phyloP scores from a whole-genome alignment of 306 rosid genomes.

The Lotus japonicus region DNA sequence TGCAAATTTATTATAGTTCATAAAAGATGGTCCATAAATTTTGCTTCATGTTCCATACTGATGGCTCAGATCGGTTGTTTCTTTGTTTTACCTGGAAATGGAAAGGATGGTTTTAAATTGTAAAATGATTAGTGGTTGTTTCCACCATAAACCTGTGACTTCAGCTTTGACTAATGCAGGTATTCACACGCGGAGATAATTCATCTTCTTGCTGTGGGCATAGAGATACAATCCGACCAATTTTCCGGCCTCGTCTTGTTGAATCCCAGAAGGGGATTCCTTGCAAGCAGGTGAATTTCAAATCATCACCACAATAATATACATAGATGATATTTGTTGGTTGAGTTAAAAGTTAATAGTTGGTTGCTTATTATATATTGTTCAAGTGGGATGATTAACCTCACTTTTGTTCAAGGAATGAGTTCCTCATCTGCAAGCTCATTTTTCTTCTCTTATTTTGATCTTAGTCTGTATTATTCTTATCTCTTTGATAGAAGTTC shows the following conservation, averaged over 20 bases:
- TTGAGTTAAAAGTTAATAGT: background rate
- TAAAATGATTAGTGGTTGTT: constrained; percentile 10
- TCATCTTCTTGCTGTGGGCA: constrained; percentile 89
- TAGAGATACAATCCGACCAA: constrained; percentile 71
- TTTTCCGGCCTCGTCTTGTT: constrained; percentile 79
- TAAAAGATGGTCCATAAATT: background rate
- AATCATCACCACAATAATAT: background rate
- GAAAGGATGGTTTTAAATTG: constrained; percentile 9
- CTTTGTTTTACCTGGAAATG: background rate
- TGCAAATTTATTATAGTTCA: background rate
- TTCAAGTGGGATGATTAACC: background rate
- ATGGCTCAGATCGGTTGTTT: background rate
- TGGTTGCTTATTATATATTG: background rate
- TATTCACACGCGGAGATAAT: constrained; percentile 90
- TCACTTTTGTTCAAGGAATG: background rate
- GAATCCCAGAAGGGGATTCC: constrained; percentile 67
- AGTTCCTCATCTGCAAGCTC: background rate
- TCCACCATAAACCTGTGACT: background rate
- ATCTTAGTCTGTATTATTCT: background rate
- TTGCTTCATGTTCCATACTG: background rate
- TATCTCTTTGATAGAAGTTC: background rate
- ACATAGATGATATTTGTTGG: background rate
- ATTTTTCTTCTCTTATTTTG: background rate
- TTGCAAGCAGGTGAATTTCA: constrained; percentile 69
- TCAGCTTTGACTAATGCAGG: constrained; percentile 42